Conservation (phyloP, 83 land plant species). For the Picea mariana region DNA sequence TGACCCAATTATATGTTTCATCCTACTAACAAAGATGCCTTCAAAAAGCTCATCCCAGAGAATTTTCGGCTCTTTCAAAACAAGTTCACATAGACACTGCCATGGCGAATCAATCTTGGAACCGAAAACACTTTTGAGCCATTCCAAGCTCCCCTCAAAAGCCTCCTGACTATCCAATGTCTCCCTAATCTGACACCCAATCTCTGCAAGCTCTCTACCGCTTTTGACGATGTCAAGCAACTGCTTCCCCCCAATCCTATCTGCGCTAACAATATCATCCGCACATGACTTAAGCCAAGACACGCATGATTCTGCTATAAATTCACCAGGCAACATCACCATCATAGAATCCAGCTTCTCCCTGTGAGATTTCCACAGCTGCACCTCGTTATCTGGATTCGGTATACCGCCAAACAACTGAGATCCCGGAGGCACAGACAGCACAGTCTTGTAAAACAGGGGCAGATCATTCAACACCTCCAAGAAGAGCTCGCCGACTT, state of each 20-base stretch:
- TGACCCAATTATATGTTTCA: slow-evolving; percentile 62
- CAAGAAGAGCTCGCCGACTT: slow-evolving; percentile 85
- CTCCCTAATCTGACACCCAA: slow-evolving; percentile 61
- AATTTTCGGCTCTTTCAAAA: slow-evolving; percentile 68
- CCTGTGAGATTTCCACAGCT: slow-evolving; percentile 79
- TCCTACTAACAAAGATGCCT: slow-evolving; percentile 70
- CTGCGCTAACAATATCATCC: slow-evolving; percentile 46
- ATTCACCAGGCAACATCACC: slow-evolving; percentile 58
- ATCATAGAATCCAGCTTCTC: slow-evolving; percentile 79
- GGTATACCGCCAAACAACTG: slow-evolving; percentile 98
- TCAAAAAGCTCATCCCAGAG: slow-evolving; percentile 89
- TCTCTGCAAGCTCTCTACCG: slow-evolving; percentile 65
- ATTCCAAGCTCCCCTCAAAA: slow-evolving; percentile 76
- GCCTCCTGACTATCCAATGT: slow-evolving; percentile 70
- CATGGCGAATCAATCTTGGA: slow-evolving; percentile 84
- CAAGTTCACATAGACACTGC: slow-evolving; percentile 76
- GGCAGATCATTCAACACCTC: slow-evolving; percentile 87
- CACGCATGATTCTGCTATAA: slow-evolving; percentile 60
- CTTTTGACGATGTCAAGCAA: slow-evolving; percentile 47
- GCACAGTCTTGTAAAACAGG: slow-evolving; percentile 71
- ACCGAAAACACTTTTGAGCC: slow-evolving; percentile 90
- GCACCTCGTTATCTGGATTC: slow-evolving; percentile 88
- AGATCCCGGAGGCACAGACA: slow-evolving; percentile 86
- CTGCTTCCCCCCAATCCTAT: slow-evolving; percentile 40
- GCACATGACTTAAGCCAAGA: slow-evolving; percentile 77